A percentile compares a stretch with the other conserved stretches of the same genome.
Evolutionary conservation across 805 yeast genomes (phyloP).

Genomic region (Ogataea pilisensis): DNA sequence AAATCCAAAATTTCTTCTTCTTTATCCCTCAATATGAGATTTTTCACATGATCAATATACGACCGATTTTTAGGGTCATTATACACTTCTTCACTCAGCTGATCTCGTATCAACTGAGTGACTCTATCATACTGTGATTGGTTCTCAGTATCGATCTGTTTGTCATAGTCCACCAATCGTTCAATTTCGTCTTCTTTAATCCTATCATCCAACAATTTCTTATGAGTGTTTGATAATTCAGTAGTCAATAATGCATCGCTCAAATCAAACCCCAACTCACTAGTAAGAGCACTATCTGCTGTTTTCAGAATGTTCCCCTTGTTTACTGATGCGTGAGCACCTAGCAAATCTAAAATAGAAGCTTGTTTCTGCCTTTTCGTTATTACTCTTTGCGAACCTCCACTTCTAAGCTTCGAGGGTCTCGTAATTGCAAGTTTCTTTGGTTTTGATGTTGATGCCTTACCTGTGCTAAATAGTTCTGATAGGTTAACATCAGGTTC

Average conservation of each 20-base stretch:
- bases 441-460: no score
- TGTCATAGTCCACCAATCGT: neutral
- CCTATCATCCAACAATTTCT: slow-evolving; percentile 8
- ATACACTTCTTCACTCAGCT: slow-evolving; percentile 5
- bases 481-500: neutral
- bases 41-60: slow-evolving; percentile 12
- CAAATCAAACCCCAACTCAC: slow-evolving; percentile 19
- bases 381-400: neutral
- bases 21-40: slow-evolving; percentile 6
- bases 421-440: no score
- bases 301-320: neutral
- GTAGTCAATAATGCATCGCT: slow-evolving; percentile 10
- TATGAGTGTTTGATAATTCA: slow-evolving; percentile 8
- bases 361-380: neutral
- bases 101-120: slow-evolving; percentile 4
- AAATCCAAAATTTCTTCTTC: slow-evolving; percentile 13
- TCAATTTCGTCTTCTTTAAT: slow-evolving; percentile 16
- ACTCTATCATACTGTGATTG: slow-evolving; percentile 5
- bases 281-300: slow-evolving; percentile 5
- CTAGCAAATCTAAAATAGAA: neutral
- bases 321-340: no score
- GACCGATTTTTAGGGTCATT: slow-evolving; percentile 5
- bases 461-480: neutral
- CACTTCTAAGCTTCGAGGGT: neutral
- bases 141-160: neutral